phyloP scores from a whole-genome alignment of 1,284 basidiomycete species.

The Porogramme epimiltina region DNA sequence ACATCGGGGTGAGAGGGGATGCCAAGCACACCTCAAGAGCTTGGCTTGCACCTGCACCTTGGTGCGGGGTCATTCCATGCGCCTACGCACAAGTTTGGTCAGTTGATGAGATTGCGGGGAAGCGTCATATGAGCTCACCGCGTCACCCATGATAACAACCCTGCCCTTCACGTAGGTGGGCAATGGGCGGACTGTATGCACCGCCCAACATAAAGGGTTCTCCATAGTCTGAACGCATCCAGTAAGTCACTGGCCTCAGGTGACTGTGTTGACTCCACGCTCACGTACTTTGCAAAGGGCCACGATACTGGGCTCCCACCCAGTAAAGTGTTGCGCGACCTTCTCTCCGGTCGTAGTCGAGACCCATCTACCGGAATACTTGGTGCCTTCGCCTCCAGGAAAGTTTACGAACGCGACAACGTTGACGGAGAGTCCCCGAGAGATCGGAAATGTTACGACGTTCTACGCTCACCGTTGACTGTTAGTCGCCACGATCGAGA shows the following conservation, averaged over 20 bases:
- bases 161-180: slow-evolving; percentile 26
- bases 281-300: slow-evolving; percentile 43
- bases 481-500: neutral
- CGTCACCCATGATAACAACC: slow-evolving; percentile 38
- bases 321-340: slow-evolving; percentile 36
- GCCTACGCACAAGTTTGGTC: slow-evolving; percentile 29
- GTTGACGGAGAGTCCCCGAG: slow-evolving; percentile 47
- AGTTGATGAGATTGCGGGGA: neutral
- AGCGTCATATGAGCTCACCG: slow-evolving; percentile 28
- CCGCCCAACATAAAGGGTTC: slow-evolving; percentile 35
- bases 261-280: neutral
- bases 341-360: slow-evolving; percentile 37
- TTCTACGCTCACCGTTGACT: slow-evolving; percentile 33
- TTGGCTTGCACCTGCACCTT: slow-evolving; percentile 42
- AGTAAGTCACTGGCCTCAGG: no score
- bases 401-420: slow-evolving; percentile 47
- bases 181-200: slow-evolving; percentile 31
- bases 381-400: slow-evolving; percentile 41
- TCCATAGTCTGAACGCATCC: slow-evolving; percentile 28
- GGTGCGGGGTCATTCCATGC: slow-evolving; percentile 43
- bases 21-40: slow-evolving; percentile 35
- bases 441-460: slow-evolving; percentile 50
- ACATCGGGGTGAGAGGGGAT: neutral
- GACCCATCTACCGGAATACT: slow-evolving; percentile 47
- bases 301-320: slow-evolving; percentile 51